Conservation (phyloP, 371 early-diverging fungal species). For the Actinomortierella ambigua region DNA sequence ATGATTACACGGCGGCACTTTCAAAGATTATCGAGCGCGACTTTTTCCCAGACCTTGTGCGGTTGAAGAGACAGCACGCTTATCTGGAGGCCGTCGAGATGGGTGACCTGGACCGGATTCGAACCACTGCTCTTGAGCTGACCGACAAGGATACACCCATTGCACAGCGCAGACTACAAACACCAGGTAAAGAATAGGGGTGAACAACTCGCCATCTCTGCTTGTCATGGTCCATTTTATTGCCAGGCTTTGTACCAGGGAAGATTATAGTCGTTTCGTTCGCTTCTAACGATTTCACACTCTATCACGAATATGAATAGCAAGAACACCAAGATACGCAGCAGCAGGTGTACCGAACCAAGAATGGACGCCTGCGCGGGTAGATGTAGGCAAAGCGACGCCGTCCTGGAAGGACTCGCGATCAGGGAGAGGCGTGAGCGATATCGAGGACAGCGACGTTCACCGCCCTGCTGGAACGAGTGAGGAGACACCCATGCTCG, state of each 20-base stretch:
- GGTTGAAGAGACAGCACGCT: conserved; percentile 54
- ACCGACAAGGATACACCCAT: conserved; percentile 42
- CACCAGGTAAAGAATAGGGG: conserved; percentile 26
- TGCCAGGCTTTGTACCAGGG: too few relatives aligned
- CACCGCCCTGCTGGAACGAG: conserved; percentile 6
- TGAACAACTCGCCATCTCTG: not conserved
- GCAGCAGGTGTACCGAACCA: conserved; percentile 21
- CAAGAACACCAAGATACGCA: conserved; percentile 19
- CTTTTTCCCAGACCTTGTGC: conserved; percentile 80
- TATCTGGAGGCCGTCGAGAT: conserved; percentile 45
- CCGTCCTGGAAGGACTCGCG: conserved; percentile 18
- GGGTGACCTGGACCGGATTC: conserved; percentile 39
- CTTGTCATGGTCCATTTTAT: too few relatives aligned
- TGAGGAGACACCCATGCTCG: conserved; percentile 21
- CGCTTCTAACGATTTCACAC: too few relatives aligned
- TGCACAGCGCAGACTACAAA: conserved; percentile 24
- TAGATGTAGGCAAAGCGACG: conserved; percentile 24
- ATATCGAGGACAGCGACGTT: not conserved
- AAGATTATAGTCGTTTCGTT: too few relatives aligned
- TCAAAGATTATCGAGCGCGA: conserved; percentile 84
- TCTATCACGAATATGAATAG: conserved; percentile 1
- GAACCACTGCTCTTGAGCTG: conserved; percentile 43
- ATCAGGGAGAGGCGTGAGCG: not conserved
- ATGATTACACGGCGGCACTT: conserved; percentile 78
- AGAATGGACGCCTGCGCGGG: conserved; percentile 43